Base-by-base conservation (phyloP, 2,329 filamentous ascomycete genomes). In the Beauveria asiatica region DNA sequence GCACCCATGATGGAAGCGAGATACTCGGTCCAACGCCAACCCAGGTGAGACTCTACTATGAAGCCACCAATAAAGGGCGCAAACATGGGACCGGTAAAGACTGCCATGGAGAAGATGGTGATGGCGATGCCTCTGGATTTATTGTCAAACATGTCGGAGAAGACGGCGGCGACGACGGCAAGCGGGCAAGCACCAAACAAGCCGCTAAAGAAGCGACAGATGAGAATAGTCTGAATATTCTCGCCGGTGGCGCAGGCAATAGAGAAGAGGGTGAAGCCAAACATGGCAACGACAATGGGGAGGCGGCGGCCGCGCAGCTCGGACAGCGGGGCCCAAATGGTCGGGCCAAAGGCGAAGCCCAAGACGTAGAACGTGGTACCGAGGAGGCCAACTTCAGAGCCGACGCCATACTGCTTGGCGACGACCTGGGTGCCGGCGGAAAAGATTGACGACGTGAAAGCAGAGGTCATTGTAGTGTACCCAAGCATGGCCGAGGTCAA, bases 371-470 rank as follows among this genome's bases (percentile, higher is more conserved):
- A 78, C 0, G 85, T 85, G 0, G 89, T 79, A 21, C 86, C 86
- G 11, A 90, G 74, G 4, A 87, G 69, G 51, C 83, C 82, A 48
- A 90, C 83, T 67, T 87, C 83, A 5, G 71, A 69, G 17, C 80
- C 81, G 37, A 91, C 86, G 62, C 77, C 65, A 66, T 85, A 92
- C 65, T 85, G 72, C 3, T 62, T 60, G 4, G 83, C 80, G 11
- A 92, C 78, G 19, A 76, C 69, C 8, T 66, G 64, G 1, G 85
- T 90, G 6, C 87, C 86, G 25, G 85, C 76, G 1, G 87, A 90
- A 75, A 90, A 92, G 68, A 92, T 85, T 72, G 83, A 87, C n/a
- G 84, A 87, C 0, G 86, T 84, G 68, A 92, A 92, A 5, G 88
- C 82, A 0, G 87, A 77, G 2, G 83, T 83, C 67, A 92, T 77